These are phyloP conservation scores for Lotmaria passim DNA, from an alignment of 208 protist genomes.

Conservation along the genomic window DNA sequence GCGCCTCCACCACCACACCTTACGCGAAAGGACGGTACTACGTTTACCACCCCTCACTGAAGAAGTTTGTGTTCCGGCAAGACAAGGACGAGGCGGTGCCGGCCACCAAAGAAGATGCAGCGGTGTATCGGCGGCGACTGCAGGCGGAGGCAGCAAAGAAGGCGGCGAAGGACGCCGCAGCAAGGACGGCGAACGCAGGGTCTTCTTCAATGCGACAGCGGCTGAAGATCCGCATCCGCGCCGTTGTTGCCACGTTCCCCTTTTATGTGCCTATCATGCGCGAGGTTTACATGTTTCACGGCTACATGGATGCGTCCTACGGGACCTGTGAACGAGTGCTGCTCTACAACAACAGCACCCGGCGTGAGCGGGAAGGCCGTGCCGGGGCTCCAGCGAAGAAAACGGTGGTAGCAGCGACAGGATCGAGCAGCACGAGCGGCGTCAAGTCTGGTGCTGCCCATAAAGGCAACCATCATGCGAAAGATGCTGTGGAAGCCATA, in stretches of 20 bases:
- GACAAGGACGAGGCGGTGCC: conserved; percentile 40
- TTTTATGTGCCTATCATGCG: conserved; percentile 68
- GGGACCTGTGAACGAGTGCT: conserved; percentile 35
- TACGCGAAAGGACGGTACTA: conserved; percentile 41
- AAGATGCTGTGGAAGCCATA: too few relatives aligned
- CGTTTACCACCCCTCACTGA: conserved; percentile 27
- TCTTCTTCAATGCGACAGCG: conserved; percentile 3
- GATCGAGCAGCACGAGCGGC: too few relatives aligned
- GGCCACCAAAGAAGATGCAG: not conserved
- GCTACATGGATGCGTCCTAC: conserved; percentile 62
- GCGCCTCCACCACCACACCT: not conserved
- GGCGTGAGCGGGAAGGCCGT: conserved; percentile 18
- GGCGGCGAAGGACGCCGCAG: not conserved
- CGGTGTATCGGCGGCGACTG: conserved; percentile 15
- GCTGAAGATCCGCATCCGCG: conserved; percentile 37
- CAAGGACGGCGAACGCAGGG: not conserved
- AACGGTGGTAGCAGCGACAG: too few relatives aligned
- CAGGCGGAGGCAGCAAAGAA: not conserved
- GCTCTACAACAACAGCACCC: conserved; percentile 40
- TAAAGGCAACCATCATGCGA: too few relatives aligned
- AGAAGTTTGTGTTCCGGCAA: conserved; percentile 26
- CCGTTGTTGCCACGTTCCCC: conserved; percentile 57
- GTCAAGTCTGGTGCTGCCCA: too few relatives aligned
- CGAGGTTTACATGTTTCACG: conserved; percentile 57
- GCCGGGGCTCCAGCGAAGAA: not conserved